Conservation (phyloP, 2,329 filamentous ascomycete species). For the Penicillium sp. region DNA sequence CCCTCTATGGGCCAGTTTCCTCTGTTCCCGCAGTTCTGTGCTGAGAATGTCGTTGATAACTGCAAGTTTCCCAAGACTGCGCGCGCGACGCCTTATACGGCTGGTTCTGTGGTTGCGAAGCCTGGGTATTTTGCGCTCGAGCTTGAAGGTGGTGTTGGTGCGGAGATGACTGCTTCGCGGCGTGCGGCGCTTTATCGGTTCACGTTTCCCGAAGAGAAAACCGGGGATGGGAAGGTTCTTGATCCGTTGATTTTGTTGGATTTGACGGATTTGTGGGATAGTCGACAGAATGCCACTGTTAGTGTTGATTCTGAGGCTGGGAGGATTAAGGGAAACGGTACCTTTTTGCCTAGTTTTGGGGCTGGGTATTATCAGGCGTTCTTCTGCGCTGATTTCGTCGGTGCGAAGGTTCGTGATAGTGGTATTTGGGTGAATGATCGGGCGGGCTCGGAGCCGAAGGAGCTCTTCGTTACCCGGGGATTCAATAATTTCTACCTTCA, state of each 20-base stretch:
- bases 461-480: conserved; percentile 51
- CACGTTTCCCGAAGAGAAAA: conserved; percentile 49
- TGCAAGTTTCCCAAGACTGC: conserved; percentile 55
- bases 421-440: conserved; percentile 60
- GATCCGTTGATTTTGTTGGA: conserved; percentile 60
- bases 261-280: conserved; percentile 57
- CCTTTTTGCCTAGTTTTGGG: conserved; percentile 60
- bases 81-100: conserved; percentile 46
- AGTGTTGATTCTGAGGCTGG: conserved; percentile 51
- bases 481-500: conserved; percentile 53
- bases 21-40: conserved; percentile 62
- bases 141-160: conserved; percentile 52
- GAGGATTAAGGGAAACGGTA: conserved; percentile 56
- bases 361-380: conserved; percentile 55
- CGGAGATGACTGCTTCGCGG: conserved; percentile 61
- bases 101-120: conserved; percentile 50
- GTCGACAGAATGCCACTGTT: conserved; percentile 55
- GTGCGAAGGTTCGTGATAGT: conserved; percentile 51
- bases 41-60: conserved; percentile 54
- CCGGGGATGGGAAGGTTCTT: conserved; percentile 22
- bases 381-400: conserved; percentile 63
- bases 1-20: conserved; percentile 68
- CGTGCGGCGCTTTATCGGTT: conserved; percentile 62
- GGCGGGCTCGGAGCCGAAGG: conserved; percentile 49
- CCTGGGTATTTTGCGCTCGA: conserved; percentile 61